Evolutionary conservation across 495 filamentous ascomycete species (phyloP), one percentile per base, ranked within the genome.

Genomic region (Penicillium paxilli): DNA sequence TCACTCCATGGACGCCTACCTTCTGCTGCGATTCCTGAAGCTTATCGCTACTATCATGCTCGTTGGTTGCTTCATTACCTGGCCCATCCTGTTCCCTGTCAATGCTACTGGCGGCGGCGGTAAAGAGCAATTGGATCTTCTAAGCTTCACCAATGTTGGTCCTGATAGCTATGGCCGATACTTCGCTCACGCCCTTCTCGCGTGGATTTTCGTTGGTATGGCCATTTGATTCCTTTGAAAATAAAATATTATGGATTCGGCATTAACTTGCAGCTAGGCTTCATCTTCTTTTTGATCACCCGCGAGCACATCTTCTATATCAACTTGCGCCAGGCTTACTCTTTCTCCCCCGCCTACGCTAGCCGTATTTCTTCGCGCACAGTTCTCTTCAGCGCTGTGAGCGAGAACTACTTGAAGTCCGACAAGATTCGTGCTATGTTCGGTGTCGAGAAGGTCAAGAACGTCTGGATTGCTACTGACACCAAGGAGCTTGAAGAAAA

Each of bases 261-360:
- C 30, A 32, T 32, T 32, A 14, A 32, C 30, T 32, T 32, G 30
- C 30, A 12, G n/a, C n/a, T 45, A 82, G 78, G 83, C 42, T 94
- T 97, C 62, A 76, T 98, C 60, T 88, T 97, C 74, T 88, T 87
- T 66, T 85, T 92, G 68, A 85, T 98, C 55, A 88, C 92, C 55
- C 84, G 95, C 42, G 94, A 98, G 73, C 87, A 84, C 73, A 87
- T 98, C 68, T 97, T 83, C 81, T 96, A 89, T 71, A 89, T 96
- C 81, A 97, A 96, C 70, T 69, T 98, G 52, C 91, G 93, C 59
- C 95, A 98, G 77, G 94, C 95, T 1, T 96, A 96, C 74, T 78
- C 94, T 44, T 80, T 96, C 52, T 92, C 91, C 32, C 93, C 92
- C 14, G 77, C 90, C 23, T 93, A 96, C 69, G 83, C 91, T 44